Base-by-base conservation (phyloP, 2,329 filamentous ascomycete genomes). In the Trichophyton verrucosum region DNA sequence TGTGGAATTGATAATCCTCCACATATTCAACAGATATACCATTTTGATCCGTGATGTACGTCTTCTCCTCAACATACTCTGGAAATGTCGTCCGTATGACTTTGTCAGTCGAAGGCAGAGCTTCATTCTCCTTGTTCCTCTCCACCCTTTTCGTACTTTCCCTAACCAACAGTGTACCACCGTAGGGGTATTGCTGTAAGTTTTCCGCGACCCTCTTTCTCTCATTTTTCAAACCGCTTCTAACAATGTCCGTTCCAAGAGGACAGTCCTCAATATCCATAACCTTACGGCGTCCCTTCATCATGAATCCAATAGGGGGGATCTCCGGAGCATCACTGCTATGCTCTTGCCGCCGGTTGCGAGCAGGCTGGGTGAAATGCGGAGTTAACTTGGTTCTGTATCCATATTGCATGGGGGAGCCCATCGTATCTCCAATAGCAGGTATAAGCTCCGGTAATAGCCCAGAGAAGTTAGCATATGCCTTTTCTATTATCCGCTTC, bases 241-340 rank as follows among this genome's bases (percentile, higher is more conserved):
- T 82, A 15, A 99, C 87, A 42, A 88, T 88, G 33, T 89, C 85
- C 1, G 94, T 99, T 58, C 89, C 94, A 64, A 99, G 95, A 4
- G 94, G 94, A 67, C 94, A 99, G 71, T 97, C 91, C 73, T 99
- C 94, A 65, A 99, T 97, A 70, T 99, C 94, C 64, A 99, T 78
- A 2, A 91, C 91, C 63, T 80, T 80, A 61, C 86, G 81, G 56
- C 82, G 83, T n/a, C 88, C 89, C 74, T 96, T 97, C 64, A 82
- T 80, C 81, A 90, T 94, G 76, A 95, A 99, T 7, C 94, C 94
- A 66, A 97, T 89, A 1, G 87, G 82, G 0, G 94, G 94, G 2
- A 88, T 80, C 61, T 81, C 78, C 2, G 64, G 33, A 68, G 59
- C 75, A 76, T 61, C 80, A 78, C 69, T 80, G 80, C 62, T 78